Conservation (phyloP, 495 filamentous ascomycete species). For the Trichocladium uniseriatum region DNA sequence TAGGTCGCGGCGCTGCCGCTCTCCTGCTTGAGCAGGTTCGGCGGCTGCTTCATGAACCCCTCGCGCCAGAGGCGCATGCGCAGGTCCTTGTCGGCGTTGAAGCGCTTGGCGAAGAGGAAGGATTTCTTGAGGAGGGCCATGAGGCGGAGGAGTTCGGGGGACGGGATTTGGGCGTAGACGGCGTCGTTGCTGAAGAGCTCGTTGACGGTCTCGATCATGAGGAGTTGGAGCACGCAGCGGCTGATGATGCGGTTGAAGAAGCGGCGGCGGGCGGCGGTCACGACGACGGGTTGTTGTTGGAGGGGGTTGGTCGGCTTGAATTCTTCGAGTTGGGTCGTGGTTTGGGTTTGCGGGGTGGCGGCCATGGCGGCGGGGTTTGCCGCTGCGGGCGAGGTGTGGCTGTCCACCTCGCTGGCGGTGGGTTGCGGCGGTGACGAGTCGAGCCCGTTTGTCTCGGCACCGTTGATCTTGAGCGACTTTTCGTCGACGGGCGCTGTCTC, state of each 20-base stretch:
- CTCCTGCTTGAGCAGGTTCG: constrained; percentile 97
- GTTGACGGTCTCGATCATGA: constrained; percentile 99
- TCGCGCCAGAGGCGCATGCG: constrained; percentile 91
- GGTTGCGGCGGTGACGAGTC: constrained; percentile 17
- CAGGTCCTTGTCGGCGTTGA: constrained; percentile 94
- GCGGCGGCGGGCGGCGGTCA: constrained; percentile 84
- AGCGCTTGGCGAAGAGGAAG: constrained; percentile 90
- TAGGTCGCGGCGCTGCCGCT: constrained; percentile 87
- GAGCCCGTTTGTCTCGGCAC: constrained; percentile 31
- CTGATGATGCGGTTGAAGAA: constrained; percentile 99
- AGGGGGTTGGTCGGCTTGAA: constrained; percentile 66
- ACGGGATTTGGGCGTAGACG: constrained; percentile 90
- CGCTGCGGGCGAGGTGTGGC: constrained; percentile 4
- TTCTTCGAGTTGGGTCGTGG: constrained; percentile 62
- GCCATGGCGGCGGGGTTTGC: constrained; percentile 15
- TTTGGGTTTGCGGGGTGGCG: constrained; percentile 16
- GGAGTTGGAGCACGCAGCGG: constrained; percentile 91
- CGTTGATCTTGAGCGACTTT: constrained; percentile 56
- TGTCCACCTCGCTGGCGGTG: constrained; percentile 24
- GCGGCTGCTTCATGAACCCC: constrained; percentile 99
- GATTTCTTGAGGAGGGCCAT: constrained; percentile 92
- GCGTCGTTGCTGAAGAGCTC: constrained; percentile 96
- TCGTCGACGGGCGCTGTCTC: constrained; percentile 37
- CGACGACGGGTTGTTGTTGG: constrained; percentile 79
- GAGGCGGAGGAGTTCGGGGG: constrained; percentile 72